Conservation (phyloP, 192 early-diverging fungal genomes). For the Gryganskiella cystojenkinii region DNA sequence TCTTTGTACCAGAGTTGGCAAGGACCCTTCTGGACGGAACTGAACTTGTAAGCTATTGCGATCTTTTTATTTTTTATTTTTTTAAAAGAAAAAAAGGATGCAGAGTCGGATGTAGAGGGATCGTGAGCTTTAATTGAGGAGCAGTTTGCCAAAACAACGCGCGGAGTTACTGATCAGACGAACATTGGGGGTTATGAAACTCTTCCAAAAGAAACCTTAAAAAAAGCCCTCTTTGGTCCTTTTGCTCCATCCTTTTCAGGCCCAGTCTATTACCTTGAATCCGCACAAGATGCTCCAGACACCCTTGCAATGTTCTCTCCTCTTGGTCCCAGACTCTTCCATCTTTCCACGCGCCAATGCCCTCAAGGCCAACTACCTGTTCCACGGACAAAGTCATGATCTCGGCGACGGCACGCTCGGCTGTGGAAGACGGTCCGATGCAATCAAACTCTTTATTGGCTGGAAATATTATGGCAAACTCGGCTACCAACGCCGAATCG, state of each 20-base stretch:
- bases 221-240: background rate
- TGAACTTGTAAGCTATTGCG: constrained; percentile 50
- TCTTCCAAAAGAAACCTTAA: background rate
- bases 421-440: constrained; percentile 83
- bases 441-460: constrained; percentile 80
- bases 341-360: constrained; percentile 72
- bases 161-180: too few species aligned
- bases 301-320: constrained; percentile 81
- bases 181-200: too few species aligned
- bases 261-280: constrained; percentile 78
- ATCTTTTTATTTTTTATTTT: background rate
- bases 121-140: too few species aligned
- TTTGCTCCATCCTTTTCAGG: constrained; percentile 45
- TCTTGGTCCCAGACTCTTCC: constrained; percentile 66
- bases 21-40: constrained; percentile 61
- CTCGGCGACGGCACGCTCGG: constrained; percentile 82
- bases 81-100: background rate
- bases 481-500: constrained; percentile 68
- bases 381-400: constrained; percentile 73
- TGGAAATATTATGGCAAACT: constrained; percentile 80
- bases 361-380: constrained; percentile 75
- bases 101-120: too few species aligned
- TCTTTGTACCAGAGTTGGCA: constrained; percentile 65
- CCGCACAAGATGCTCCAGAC: constrained; percentile 88
- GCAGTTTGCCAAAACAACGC: too few species aligned